Base-by-base conservation (phyloP, 495 filamentous ascomycete species). In the Collariella sp. region DNA sequence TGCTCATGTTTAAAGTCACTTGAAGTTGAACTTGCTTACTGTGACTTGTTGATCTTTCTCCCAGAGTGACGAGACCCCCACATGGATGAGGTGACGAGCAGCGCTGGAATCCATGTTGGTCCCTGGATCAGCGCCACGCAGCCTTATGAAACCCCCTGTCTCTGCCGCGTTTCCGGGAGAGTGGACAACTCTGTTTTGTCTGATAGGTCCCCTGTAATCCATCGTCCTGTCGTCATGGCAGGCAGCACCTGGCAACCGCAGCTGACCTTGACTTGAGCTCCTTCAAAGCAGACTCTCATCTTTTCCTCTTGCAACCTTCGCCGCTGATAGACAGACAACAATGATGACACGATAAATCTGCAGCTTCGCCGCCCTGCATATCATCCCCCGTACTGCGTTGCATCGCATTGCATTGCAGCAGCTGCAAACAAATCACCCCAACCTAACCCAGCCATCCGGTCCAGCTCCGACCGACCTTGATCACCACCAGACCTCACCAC, bases 371-470 rank as follows among this genome's bases (percentile, higher is more conserved):
- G 18, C 4, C 18, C 20, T 18, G 2, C 31, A 16, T 12, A 22
- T 10, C 13, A 35, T n/a, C n/a, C n/a, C 31, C 45, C 31, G 45
- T 31, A 29, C 22, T 26, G 46, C 46, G n/a, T 50, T 56, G 48
- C 31, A 24, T 41, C 29, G 47, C 47, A 50, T 40, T 50, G 47
- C 47, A 50, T 39, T 16, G 35, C 34, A 50, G 35, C 47, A 1
- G 20, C 38, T 16, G 15, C 15, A 40, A 1, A 12, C 10, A 3
- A 13, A 38, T 7, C 15, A 3, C 15, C 26, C 26, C 26, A 9
- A 9, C 26, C 9, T 31, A n/a, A n/a, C n/a, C n/a, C n/a, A n/a
- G n/a, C n/a, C n/a, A n/a, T n/a, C n/a, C n/a, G n/a, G 26, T 31
- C 9, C 9, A 9, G 26, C 9, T 31, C 26, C 26, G 5, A 31